Conservation (phyloP, 495 filamentous ascomycete genomes). For the Darksidea phi region DNA sequence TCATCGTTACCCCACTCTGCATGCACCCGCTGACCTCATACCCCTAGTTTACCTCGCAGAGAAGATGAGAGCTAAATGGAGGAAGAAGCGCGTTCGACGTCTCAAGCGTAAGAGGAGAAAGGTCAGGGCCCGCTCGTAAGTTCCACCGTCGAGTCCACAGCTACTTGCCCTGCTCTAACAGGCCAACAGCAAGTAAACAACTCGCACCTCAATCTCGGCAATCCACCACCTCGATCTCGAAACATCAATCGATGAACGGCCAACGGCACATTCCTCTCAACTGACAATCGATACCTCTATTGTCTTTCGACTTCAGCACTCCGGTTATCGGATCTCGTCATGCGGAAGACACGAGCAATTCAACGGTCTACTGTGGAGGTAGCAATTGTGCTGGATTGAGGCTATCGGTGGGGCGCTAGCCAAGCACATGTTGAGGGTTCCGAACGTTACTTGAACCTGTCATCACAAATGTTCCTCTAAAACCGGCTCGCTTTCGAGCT, state of each 20-base stretch:
- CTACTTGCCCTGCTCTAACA: slow-evolving; percentile 12
- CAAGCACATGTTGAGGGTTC: slow-evolving; percentile 34
- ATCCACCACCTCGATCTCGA: slow-evolving; percentile 19
- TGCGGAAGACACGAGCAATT: slow-evolving; percentile 7
- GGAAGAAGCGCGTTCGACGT: slow-evolving; percentile 97
- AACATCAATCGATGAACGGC: slow-evolving; percentile 1
- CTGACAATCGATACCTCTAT: not conserved
- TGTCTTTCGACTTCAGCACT: not conserved
- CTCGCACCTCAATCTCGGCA: slow-evolving; percentile 39
- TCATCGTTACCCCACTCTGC: not conserved
- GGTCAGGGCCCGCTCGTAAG: slow-evolving; percentile 90
- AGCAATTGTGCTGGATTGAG: slow-evolving; percentile 15
- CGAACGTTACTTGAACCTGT: slow-evolving; percentile 28
- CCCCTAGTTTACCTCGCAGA: slow-evolving; percentile 36
- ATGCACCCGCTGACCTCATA: slow-evolving; percentile 44
- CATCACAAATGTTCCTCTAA: slow-evolving; percentile 34
- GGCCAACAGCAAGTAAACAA: slow-evolving; percentile 46
- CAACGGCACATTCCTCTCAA: not conserved
- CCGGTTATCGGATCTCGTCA: slow-evolving; percentile 11
- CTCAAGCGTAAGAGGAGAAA: slow-evolving; percentile 99
- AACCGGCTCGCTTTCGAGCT: slow-evolving; percentile 37
- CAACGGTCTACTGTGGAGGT: slow-evolving; percentile 9
- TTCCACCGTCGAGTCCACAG: slow-evolving; percentile 12
- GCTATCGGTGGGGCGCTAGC: slow-evolving; percentile 26
- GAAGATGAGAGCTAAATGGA: slow-evolving; percentile 99